Evolutionary conservation across 768 basidiomycete species (phyloP).

Genomic region (Rhodotorula taiwanensis): DNA sequence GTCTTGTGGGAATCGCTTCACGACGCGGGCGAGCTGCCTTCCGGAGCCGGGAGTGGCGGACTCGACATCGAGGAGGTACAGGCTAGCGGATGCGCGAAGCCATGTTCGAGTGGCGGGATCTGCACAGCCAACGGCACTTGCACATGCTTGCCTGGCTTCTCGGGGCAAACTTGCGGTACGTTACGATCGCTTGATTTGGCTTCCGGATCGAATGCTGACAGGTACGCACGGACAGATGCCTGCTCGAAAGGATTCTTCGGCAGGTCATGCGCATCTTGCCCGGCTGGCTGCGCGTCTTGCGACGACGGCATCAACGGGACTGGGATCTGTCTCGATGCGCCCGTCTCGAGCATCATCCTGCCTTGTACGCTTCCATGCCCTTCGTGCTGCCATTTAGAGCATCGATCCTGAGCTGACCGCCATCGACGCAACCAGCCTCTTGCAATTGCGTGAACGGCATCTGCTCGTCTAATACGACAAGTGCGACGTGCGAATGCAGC

Average conservation of each 20-base stretch:
- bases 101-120: constrained; percentile 65
- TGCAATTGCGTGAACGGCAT: constrained; percentile 80
- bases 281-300: constrained; percentile 61
- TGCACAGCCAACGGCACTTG: constrained; percentile 68
- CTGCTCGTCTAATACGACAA: constrained; percentile 51
- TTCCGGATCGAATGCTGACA: neutral
- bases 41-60: constrained; percentile 47
- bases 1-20: constrained; percentile 74
- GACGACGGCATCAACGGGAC: constrained; percentile 73
- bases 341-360: constrained; percentile 49
- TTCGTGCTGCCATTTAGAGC: neutral
- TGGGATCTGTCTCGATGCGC: constrained; percentile 58
- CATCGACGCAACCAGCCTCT: constrained; percentile 49
- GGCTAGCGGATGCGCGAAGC: constrained; percentile 65
- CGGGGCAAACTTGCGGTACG: constrained; percentile 59
- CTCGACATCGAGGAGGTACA: constrained; percentile 65
- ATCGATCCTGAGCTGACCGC: constrained; percentile 29
- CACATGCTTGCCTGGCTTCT: constrained; percentile 65
- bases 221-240: constrained; percentile 48
- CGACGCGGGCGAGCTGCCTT: constrained; percentile 63
- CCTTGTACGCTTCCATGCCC: constrained; percentile 15
- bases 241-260: constrained; percentile 73
- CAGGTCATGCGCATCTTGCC: constrained; percentile 61
- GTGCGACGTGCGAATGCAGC: constrained; percentile 68
- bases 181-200: neutral